These are phyloP conservation scores for Phytophthora ohioensis DNA, from an alignment of 352 stramenopile species.

Conservation along the genomic window DNA sequence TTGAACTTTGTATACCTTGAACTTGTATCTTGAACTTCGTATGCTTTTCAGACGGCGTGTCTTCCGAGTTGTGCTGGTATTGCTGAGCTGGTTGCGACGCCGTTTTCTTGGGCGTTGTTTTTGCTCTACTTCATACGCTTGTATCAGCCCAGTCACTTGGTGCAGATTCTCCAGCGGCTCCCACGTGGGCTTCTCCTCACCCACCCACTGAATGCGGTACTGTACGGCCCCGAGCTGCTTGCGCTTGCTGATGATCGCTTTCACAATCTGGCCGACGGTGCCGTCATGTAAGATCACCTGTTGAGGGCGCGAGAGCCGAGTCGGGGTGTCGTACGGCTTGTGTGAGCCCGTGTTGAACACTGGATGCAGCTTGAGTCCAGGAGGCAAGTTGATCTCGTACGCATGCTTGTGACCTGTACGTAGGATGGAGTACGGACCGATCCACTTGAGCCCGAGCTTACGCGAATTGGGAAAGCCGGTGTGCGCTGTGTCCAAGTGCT, in stretches of 20 bases:
- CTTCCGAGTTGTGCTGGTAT: too few species aligned
- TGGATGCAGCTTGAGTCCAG: constrained; percentile 10
- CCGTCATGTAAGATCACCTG: constrained; percentile 1
- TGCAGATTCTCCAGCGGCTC: neutral
- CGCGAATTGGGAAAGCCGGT: too few species aligned
- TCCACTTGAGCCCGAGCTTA: too few species aligned
- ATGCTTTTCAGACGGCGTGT: neutral
- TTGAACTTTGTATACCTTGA: neutral
- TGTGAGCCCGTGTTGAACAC: constrained; percentile 7
- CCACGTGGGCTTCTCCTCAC: too few species aligned
- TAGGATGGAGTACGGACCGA: too few species aligned
- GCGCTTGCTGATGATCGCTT: constrained; percentile 6
- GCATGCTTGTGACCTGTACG: neutral
- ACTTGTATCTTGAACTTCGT: neutral
- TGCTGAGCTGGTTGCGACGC: neutral
- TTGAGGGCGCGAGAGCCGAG: neutral
- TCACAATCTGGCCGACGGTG: constrained; percentile 9
- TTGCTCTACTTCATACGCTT: neutral
- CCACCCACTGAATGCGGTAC: neutral
- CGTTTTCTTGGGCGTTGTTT: constrained; percentile 1
- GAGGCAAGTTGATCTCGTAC: constrained; percentile 12
- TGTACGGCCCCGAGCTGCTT: neutral
- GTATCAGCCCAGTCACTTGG: constrained; percentile 6
- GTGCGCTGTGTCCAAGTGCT: too few species aligned
- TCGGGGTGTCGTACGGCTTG: constrained; percentile 2